A percentile compares a stretch with the other conserved stretches of the same genome.
Evolutionary conservation across 352 stramenopile species (phyloP).

Genomic region (Pythium vanterpoolii): DNA sequence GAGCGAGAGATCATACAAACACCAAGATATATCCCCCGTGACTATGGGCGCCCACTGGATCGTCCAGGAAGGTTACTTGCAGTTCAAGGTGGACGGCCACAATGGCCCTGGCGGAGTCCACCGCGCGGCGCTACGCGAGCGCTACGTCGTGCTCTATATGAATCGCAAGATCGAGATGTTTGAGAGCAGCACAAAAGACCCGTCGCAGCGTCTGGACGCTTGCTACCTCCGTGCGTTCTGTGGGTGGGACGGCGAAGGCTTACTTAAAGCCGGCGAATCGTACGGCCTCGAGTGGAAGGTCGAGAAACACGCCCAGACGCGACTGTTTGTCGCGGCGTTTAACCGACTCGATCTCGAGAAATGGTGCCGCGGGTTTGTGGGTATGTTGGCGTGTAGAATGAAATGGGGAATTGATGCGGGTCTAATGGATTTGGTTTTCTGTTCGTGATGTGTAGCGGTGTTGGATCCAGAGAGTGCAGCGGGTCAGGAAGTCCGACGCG

Average conservation of each 20-base stretch:
- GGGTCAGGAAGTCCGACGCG: constrained; percentile 32
- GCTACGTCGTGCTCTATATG: constrained; percentile 73
- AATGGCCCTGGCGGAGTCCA: constrained; percentile 5
- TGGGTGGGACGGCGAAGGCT: constrained; percentile 70
- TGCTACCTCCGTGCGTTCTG: constrained; percentile 63
- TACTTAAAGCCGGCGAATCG: constrained; percentile 60
- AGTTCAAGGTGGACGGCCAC: constrained; percentile 17
- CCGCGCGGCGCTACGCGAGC: constrained; percentile 33
- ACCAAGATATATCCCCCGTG: background rate
- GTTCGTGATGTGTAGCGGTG: constrained; percentile 40
- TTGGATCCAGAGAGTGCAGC: constrained; percentile 46
- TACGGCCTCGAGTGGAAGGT: constrained; percentile 82
- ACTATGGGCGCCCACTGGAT: constrained; percentile 30
- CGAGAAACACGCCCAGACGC: constrained; percentile 43
- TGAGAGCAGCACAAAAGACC: constrained; percentile 33
- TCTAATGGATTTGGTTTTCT: background rate
- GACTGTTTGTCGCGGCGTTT: constrained; percentile 68
- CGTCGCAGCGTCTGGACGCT: constrained; percentile 31
- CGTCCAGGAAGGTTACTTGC: constrained; percentile 29
- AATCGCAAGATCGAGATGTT: constrained; percentile 82
- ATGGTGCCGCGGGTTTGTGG: constrained; percentile 72
- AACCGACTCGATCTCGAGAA: constrained; percentile 83
- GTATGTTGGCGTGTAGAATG: constrained; percentile 18
- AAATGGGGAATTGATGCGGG: background rate
- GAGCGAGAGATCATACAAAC: background rate